These are phyloP conservation scores for Botrytis medusae DNA, from an alignment of 2,329 filamentous ascomycete genomes.

Conservation along the genomic window DNA sequence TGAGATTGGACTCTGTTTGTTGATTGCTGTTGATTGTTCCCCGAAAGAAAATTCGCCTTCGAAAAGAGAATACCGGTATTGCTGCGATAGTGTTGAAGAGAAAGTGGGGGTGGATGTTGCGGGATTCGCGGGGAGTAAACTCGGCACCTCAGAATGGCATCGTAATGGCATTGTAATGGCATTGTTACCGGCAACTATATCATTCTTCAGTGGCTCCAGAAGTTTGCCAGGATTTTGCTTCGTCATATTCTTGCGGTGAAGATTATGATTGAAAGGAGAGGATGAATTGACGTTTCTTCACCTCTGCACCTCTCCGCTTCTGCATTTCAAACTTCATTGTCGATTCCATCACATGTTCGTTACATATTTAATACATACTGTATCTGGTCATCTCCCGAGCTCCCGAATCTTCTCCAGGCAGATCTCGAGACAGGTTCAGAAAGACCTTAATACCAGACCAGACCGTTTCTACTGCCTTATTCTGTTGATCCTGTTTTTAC, in stretches of 20 bases:
- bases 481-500: neutral
- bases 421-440: neutral
- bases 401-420: neutral
- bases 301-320: neutral
- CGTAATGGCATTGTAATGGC: neutral
- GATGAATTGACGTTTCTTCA: neutral
- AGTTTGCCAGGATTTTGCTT: neutral
- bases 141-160: neutral
- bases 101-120: conserved; percentile 12
- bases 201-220: neutral
- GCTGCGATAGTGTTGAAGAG: neutral
- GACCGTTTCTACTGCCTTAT: neutral
- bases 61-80: neutral
- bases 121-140: conserved; percentile 6
- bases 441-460: neutral
- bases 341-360: neutral
- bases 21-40: too few relatives aligned
- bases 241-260: neutral
- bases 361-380: neutral
- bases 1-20: too few relatives aligned
- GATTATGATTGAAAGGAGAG: neutral
- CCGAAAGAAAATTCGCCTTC: neutral
- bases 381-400: neutral
- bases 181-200: neutral
- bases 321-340: neutral